Conservation (phyloP, 331 rosid genomes). For the Pyracantha coccinea region DNA sequence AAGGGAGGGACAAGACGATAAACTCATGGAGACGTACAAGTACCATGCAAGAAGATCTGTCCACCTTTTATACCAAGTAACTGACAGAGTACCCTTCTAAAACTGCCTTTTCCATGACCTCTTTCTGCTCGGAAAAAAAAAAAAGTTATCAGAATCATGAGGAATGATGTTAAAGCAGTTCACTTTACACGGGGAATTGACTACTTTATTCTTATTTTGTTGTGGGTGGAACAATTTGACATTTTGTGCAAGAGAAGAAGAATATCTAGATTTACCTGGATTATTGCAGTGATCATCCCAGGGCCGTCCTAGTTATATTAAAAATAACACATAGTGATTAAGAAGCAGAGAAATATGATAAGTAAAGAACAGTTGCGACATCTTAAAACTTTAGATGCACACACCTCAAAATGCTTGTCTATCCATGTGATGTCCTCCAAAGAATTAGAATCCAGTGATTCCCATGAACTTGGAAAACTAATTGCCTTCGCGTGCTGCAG, state of each 20-base stretch:
- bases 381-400: constrained; percentile 1
- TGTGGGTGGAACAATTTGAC: not conserved
- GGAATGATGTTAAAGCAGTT: no score
- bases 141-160: no score
- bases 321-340: constrained; percentile 1
- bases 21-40: not conserved
- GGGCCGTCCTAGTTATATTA: constrained; percentile 49
- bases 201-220: not conserved
- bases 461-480: constrained; percentile 55
- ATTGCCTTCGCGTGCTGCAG: constrained; percentile 66
- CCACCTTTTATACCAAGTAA: constrained; percentile 25
- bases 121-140: constrained; percentile 41
- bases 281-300: constrained; percentile 57
- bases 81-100: constrained; percentile 48
- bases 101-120: constrained; percentile 49
- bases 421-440: constrained; percentile 68
- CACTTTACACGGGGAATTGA: not conserved
- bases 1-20: not conserved
- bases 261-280: constrained; percentile 41
- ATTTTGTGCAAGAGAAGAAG: not conserved
- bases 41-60: not conserved
- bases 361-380: not conserved
- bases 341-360: not conserved
- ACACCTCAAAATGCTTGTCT: constrained; percentile 59
- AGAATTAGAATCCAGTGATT: constrained; percentile 44